Conservation (phyloP, 2,329 filamentous ascomycete genomes). For the Beauveria pseudobassiana region DNA sequence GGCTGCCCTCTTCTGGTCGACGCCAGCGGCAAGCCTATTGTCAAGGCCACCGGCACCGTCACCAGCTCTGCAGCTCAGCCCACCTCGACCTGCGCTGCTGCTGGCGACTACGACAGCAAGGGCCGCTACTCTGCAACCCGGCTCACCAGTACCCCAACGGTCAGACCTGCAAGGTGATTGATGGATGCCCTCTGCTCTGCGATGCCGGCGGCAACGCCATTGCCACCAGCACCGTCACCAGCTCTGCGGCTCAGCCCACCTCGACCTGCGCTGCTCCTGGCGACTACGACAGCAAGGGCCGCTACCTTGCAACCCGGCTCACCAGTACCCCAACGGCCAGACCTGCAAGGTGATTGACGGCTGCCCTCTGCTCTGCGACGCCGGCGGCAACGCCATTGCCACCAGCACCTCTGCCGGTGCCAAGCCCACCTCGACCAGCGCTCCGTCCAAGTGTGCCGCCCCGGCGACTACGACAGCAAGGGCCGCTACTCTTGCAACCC, state of each 20-base stretch:
- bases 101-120: background rate
- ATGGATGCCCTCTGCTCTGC: conserved; percentile 14
- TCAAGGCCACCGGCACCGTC: background rate
- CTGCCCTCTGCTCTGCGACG: conserved; percentile 13
- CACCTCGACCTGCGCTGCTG: no score
- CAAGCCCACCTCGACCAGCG: no score
- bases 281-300: conserved; percentile 10
- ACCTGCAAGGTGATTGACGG: conserved; percentile 12
- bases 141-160: conserved; percentile 17
- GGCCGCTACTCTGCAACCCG: conserved; percentile 18
- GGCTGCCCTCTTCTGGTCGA: conserved; percentile 13
- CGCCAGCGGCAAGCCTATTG: background rate
- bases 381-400: background rate
- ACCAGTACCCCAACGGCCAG: conserved; percentile 17
- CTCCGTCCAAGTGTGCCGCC: no score
- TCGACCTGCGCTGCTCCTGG: no score
- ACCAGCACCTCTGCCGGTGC: no score
- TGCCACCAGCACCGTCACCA: background rate
- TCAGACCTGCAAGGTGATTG: conserved; percentile 13
- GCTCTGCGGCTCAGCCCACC: no score
- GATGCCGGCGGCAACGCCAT: background rate
- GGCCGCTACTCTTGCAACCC: conserved; percentile 5
- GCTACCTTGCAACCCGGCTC: conserved; percentile 18
- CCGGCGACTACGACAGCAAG: background rate
- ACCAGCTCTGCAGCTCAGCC: no score